Evolutionary conservation across 2,329 filamentous ascomycete species (phyloP), one percentile per base, ranked within the genome.

Genomic region (Clarireedia paspali): DNA sequence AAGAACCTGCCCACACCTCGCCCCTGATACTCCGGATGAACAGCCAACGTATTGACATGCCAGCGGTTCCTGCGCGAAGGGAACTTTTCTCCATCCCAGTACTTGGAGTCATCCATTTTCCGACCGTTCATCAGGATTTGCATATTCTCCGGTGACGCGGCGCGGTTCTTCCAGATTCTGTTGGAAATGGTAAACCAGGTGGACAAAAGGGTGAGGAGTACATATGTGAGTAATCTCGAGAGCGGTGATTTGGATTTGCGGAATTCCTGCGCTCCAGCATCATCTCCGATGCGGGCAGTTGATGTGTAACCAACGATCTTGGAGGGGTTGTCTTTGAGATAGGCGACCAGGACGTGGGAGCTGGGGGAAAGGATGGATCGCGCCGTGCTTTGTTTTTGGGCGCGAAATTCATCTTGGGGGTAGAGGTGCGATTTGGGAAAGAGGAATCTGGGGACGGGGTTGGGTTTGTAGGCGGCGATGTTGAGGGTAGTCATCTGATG

Each of bases 1-100:
- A 68, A 34, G 38, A 56, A 47, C 44, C 46, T 62, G 20, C 66
- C 65, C n/a, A 67, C 27, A 2, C 64, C 65, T 44, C 58, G 59
- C 2, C 65, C 58, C 45, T 63, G 64, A 38, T 55, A 65, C 15
- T 57, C 40, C 6, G 62, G 62, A 27, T 38, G 39, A 0, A 68
- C 61, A 38, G 63, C 55, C 4, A 67, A 17, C 23, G 49, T 63
- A 30, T 62, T 24, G 0, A 51, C 60, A 57, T 61, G 27, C 65
- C 66, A 68, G 30, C 61, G 49, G 53, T 58, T 59, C n/a, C 27
- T 42, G 17, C 64, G 57, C 17, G 59, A 58, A 4, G 62, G 63
- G 45, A 60, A 56, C 2, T 14, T 50, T 7, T 60, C 57, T 2
- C 57, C 56, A 54, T 61, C 53, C 63, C 64, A 67, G 49, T 64